phyloP scores from a whole-genome alignment of 2,329 filamentous ascomycete species.

The Hymenoscyphus salicellus region DNA sequence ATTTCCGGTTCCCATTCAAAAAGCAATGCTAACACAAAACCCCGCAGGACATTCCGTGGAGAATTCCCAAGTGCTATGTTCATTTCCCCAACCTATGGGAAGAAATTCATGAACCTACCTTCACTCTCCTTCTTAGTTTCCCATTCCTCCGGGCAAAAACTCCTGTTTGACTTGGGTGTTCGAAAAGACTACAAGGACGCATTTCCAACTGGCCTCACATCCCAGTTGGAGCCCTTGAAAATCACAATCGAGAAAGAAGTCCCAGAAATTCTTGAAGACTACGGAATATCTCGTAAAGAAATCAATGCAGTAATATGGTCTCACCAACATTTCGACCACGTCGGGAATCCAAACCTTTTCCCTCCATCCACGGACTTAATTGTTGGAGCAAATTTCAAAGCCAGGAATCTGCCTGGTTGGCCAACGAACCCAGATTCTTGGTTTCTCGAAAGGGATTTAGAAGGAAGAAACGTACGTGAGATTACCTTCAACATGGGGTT shows the following conservation, averaged over 20 bases:
- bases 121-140: constrained; percentile 48
- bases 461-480: constrained; percentile 37
- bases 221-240: constrained; percentile 36
- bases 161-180: constrained; percentile 40
- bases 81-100: too few species aligned
- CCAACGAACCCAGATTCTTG: constrained; percentile 41
- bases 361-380: constrained; percentile 42
- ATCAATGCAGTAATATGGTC: constrained; percentile 39
- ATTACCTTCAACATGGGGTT: constrained; percentile 37
- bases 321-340: constrained; percentile 43
- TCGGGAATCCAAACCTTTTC: constrained; percentile 44
- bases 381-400: constrained; percentile 47
- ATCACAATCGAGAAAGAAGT: constrained; percentile 41
- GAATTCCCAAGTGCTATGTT: too few species aligned
- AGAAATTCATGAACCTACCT: constrained; percentile 27
- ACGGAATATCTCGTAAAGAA: constrained; percentile 35
- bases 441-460: constrained; percentile 42
- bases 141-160: constrained; percentile 36
- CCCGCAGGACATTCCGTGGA: too few species aligned
- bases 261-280: constrained; percentile 40
- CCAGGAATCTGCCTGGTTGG: constrained; percentile 43
- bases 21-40: too few species aligned
- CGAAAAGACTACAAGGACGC: constrained; percentile 46
- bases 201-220: constrained; percentile 29
- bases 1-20: too few species aligned